These are phyloP conservation scores for Candida xiaguanensis DNA, from an alignment of 805 yeast species.

Conservation along the genomic window DNA sequence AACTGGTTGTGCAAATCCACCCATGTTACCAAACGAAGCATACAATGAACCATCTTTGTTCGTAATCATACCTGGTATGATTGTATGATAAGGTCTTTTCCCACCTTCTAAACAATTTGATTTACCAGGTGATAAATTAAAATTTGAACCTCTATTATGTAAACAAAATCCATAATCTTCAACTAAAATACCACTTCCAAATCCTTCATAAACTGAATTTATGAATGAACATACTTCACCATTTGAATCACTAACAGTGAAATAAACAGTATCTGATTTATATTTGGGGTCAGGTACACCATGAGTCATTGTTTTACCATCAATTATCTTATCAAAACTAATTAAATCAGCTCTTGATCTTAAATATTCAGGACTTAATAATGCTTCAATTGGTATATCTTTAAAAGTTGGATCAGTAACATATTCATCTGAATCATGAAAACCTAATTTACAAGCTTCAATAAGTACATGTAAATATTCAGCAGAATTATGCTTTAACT, in stretches of 20 bases:
- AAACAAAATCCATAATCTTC: conserved; percentile 62
- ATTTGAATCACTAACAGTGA: conserved; percentile 57
- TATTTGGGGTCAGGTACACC: conserved; percentile 57
- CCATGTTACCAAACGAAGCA: conserved; percentile 80
- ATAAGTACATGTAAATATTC: conserved; percentile 68
- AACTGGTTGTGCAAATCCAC: conserved; percentile 84
- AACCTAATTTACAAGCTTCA: conserved; percentile 68
- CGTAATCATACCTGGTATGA: conserved; percentile 79
- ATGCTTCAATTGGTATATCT: conserved; percentile 32
- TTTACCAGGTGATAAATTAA: conserved; percentile 54
- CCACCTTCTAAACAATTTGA: conserved; percentile 62
- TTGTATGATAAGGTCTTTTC: conserved; percentile 78
- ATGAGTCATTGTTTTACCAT: conserved; percentile 39
- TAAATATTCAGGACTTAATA: conserved; percentile 50
- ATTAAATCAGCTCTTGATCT: conserved; percentile 47
- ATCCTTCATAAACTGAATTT: conserved; percentile 65
- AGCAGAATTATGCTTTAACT: conserved; percentile 58
- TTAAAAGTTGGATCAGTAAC: conserved; percentile 58
- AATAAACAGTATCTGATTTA: conserved; percentile 70
- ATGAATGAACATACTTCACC: conserved; percentile 84
- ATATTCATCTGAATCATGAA: conserved; percentile 71
- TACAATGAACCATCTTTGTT: conserved; percentile 42
- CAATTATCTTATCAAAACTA: conserved; percentile 33
- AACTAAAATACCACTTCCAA: conserved; percentile 70
- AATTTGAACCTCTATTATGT: conserved; percentile 77